Evolutionary conservation across 495 filamentous ascomycete genomes (phyloP).

Genomic region (Neurospora sp.): DNA sequence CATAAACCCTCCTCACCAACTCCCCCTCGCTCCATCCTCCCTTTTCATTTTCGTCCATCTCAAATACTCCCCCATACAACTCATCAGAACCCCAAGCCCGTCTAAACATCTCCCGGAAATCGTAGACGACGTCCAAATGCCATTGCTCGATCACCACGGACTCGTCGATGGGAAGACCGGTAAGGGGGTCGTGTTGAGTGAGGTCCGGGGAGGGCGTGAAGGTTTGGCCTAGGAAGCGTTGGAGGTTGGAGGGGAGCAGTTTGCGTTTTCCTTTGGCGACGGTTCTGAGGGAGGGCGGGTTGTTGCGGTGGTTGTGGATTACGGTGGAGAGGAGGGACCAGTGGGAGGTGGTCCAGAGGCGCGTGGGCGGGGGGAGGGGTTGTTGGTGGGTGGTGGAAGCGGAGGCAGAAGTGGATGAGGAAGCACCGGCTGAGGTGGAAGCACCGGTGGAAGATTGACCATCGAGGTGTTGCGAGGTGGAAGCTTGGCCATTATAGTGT

Average conservation of each 20-base stretch:
- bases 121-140: constrained; percentile 43
- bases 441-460: background rate
- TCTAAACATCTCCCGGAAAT: constrained; percentile 30
- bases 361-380: background rate
- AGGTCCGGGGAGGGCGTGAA: background rate
- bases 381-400: background rate
- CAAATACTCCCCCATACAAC: background rate
- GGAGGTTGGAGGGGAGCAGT: background rate
- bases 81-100: background rate
- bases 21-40: constrained; percentile 32
- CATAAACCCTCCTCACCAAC: constrained; percentile 41
- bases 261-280: no score
- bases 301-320: constrained; percentile 13
- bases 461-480: background rate
- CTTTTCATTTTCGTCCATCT: background rate
- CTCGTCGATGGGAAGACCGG: constrained; percentile 9
- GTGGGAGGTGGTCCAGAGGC: constrained; percentile 29
- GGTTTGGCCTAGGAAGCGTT: background rate
- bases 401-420: no score
- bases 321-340: constrained; percentile 31
- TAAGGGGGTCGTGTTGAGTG: background rate
- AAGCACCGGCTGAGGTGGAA: background rate
- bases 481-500: background rate
- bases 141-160: constrained; percentile 33
- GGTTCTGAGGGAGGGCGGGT: no score